Evolutionary conservation across 2,329 filamentous ascomycete genomes (phyloP), one percentile per base, ranked within the genome.

Genomic region (Macrophomina pseudophaseolina): DNA sequence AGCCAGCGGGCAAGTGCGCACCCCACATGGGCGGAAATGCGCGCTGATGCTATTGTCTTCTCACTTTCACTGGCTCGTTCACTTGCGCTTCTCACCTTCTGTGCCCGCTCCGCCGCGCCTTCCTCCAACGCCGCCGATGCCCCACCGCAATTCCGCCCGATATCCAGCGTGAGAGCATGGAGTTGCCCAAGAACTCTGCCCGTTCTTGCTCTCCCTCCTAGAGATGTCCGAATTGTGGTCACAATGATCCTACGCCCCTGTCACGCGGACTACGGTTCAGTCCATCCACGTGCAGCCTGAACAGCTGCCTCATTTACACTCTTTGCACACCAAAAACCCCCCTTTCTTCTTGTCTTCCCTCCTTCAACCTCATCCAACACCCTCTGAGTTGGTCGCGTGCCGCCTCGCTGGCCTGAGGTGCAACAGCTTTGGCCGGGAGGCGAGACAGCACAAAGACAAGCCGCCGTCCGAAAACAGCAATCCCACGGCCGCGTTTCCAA

Each of bases 251-350:
- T 42, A 12, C n/a, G 56, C 30, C 42, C 56, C 1, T 42, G 30
- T 48, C 56, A 60, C 56, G 40, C 40, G 42, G 40, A 6, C 40
- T 33, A 5, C 5, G 33, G 9, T 48, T 11, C 56, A 35, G 28
- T n/a, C 30, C n/a, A n/a, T 38, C 14, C 58, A 62, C 58, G 58
- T 62, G 58, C 58, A 16, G 30, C 44, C n/a, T 9, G n/a, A 38
- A n/a, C 28, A 16, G 40, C 58, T 14, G 3, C 30, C 16, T 8
- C n/a, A 8, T 4, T 16, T 28, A 11, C 30, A 11, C 40, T 14
- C 44, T 23, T 23, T 23, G 11, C 42, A 49, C 23, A 32, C 3
- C 23, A 16, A 16, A 23, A 23, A 23, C 23, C 23, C 23, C 23
- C 23, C 1, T 23, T 32, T 44, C 35, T 18, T 12, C 53, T 40